A percentile compares a stretch with the other conserved stretches of the same genome.
Evolutionary conservation across 2,329 filamentous ascomycete genomes (phyloP).

Genomic region (Diaporthe humulicola): DNA sequence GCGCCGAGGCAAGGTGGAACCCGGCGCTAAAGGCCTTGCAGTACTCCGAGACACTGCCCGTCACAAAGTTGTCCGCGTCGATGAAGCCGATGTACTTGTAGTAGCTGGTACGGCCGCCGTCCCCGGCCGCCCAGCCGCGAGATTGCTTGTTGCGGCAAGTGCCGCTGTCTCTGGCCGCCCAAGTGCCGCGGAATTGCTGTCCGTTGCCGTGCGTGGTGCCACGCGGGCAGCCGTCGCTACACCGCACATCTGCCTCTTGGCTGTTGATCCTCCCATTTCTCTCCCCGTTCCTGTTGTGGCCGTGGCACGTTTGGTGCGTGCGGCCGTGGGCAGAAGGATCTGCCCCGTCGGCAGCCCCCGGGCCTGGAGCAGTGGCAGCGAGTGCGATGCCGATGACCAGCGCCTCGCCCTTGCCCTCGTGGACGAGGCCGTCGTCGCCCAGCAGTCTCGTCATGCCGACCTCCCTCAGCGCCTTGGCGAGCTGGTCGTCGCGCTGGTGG

Average conservation of each 20-base stretch:
- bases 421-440: slow-evolving; percentile 42
- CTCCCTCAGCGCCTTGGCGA: slow-evolving; percentile 43
- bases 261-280: slow-evolving; percentile 16
- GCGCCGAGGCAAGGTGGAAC: slow-evolving; percentile 45
- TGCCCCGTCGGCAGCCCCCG: neutral
- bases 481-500: slow-evolving; percentile 47
- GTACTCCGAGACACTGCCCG: slow-evolving; percentile 50
- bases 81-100: slow-evolving; percentile 50
- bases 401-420: slow-evolving; percentile 50
- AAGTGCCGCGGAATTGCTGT: slow-evolving; percentile 4
- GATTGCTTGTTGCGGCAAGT: slow-evolving; percentile 16
- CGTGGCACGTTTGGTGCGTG: neutral
- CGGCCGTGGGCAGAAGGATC: slow-evolving; percentile 30
- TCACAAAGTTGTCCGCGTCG: slow-evolving; percentile 50
- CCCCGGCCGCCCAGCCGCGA: neutral
- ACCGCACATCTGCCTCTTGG: slow-evolving; percentile 7
- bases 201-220: neutral
- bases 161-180: slow-evolving; percentile 12
- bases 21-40: slow-evolving; percentile 50
- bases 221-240: slow-evolving; percentile 1
- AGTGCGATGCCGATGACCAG: slow-evolving; percentile 50
- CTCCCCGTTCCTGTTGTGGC: slow-evolving; percentile 11
- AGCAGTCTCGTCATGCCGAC: slow-evolving; percentile 45
- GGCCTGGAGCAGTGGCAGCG: slow-evolving; percentile 41
- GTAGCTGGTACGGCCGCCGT: slow-evolving; percentile 22